These are phyloP conservation scores for Cyclaneusma minus DNA, from an alignment of 2,329 filamentous ascomycete genomes.

Conservation along the genomic window DNA sequence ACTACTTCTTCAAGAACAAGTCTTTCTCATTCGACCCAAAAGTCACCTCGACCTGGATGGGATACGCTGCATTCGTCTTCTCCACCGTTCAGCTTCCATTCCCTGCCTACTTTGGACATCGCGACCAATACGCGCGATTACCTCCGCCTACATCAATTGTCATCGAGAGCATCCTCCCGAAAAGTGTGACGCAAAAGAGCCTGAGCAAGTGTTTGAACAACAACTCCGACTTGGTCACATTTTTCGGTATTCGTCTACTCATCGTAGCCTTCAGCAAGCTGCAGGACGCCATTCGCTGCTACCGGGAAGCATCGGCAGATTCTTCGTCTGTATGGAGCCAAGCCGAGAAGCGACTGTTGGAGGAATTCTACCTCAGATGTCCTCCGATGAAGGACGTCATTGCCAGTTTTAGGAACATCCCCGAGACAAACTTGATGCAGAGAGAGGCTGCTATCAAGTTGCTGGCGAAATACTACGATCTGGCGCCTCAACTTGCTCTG, in stretches of 20 bases:
- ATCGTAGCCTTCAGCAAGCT: conserved; percentile 70
- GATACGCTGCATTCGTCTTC: conserved; percentile 80
- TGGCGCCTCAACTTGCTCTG: conserved; percentile 63
- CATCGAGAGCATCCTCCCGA: conserved; percentile 75
- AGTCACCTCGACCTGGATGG: conserved; percentile 84
- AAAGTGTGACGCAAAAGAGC: conserved; percentile 65
- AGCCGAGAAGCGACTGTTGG: conserved; percentile 48
- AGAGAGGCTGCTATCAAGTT: conserved; percentile 66
- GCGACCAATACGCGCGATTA: conserved; percentile 40
- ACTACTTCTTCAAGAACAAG: conserved; percentile 71
- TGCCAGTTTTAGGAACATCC: conserved; percentile 52
- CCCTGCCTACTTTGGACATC: conserved; percentile 56
- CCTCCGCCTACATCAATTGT: conserved; percentile 69
- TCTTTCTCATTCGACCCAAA: conserved; percentile 84
- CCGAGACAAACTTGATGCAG: conserved; percentile 55
- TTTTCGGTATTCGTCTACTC: conserved; percentile 72
- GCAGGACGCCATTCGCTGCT: conserved; percentile 24
- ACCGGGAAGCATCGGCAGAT: conserved; percentile 23
- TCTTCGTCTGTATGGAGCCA: conserved; percentile 45
- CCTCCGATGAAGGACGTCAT: conserved; percentile 74
- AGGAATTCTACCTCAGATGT: conserved; percentile 63
- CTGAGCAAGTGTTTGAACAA: conserved; percentile 66
- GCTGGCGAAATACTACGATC: conserved; percentile 71
- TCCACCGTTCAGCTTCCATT: conserved; percentile 62
- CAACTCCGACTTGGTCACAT: conserved; percentile 62